Evolutionary conservation across 208 protist genomes (phyloP), one percentile per base, ranked within the genome.

Genomic region (Trypanosoma cruzi): DNA sequence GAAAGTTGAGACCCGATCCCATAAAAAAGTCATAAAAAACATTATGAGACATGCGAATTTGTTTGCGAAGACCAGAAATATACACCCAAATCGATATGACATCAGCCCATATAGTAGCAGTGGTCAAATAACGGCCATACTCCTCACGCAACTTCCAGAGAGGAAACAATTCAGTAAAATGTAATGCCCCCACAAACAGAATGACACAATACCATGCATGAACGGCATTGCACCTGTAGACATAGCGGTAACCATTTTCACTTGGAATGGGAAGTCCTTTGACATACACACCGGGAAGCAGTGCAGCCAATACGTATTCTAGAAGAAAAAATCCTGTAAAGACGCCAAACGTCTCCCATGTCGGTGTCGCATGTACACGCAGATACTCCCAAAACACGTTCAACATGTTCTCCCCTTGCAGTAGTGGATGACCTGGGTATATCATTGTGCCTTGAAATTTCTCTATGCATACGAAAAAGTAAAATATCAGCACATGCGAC

Each of bases 11-110:
- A 26, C 40, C 80, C 37, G 82, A 90, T 37, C 97, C 97, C 93
- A 98, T 98, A 83, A 99, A 99, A 70, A 98, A 98, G 73, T 99
- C 92, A 81, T 98, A 99, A 42, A 98, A 71, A 61, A 90, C 56
- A 80, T 88, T 98, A 40, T 90, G 90, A 28, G 85, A 86, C 86
- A 97, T 97, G 64, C 94, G 87, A 55, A 97, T 84, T 60, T 71
- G 65, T 69, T 66, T 79, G 58, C 68, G 71, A 48, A 77, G 75
- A 54, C 85, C 92, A 64, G 58, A 49, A 52, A 96, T 63, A 74
- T 93, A 98, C 16, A 80, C 77, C 57, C 79, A 71, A 16, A 97
- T 54, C 8, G 94, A 66, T 49, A 98, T 83, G 14, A 92, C 10
- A 67, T 97, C 85, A 10, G 82, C 90, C n/a, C 73, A 82, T 62